A percentile compares a stretch with the other conserved stretches of the same genome.
Evolutionary conservation across 2,329 filamentous ascomycete species (phyloP).

Genomic region (Stylonectria norvegica): DNA sequence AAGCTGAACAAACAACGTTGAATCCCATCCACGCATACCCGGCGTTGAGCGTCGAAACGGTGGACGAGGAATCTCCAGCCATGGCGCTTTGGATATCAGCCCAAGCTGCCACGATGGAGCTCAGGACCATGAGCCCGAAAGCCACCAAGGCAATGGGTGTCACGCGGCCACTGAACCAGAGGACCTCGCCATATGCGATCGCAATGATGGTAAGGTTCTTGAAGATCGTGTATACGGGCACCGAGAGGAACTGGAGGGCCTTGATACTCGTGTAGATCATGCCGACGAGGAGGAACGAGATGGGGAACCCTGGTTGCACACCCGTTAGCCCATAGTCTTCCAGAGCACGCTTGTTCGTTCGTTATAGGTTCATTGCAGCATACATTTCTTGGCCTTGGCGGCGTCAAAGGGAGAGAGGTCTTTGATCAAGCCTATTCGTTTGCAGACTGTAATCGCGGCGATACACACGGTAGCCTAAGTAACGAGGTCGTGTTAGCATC

Average conservation of each 20-base stretch:
- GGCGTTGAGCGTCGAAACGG: constrained; percentile 85
- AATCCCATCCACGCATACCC: constrained; percentile 98
- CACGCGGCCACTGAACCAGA: constrained; percentile 96
- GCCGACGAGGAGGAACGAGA: constrained; percentile 90
- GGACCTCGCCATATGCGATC: constrained; percentile 95
- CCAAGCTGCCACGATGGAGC: constrained; percentile 93
- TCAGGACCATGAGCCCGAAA: constrained; percentile 94
- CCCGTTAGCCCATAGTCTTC: too few relatives aligned
- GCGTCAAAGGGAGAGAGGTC: constrained; percentile 78
- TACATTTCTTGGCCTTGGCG: constrained; percentile 91
- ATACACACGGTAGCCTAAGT: constrained; percentile 83
- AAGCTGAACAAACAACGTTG: constrained; percentile 92
- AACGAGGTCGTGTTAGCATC: constrained; percentile 1
- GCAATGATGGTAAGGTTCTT: constrained; percentile 99
- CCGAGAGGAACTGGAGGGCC: constrained; percentile 92
- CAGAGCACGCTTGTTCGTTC: constrained; percentile 14
- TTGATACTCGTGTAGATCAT: constrained; percentile 99
- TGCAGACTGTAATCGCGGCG: constrained; percentile 76
- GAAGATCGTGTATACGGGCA: constrained; percentile 99
- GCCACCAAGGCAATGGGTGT: constrained; percentile 84
- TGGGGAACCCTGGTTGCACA: constrained; percentile 87
- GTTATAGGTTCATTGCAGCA: constrained; percentile 26
- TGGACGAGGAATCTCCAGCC: constrained; percentile 62
- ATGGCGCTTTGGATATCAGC: constrained; percentile 89
- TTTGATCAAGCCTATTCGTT: constrained; percentile 75